phyloP scores from a whole-genome alignment of 176 grass and related monocot genomes.

The Zea luxurians region DNA sequence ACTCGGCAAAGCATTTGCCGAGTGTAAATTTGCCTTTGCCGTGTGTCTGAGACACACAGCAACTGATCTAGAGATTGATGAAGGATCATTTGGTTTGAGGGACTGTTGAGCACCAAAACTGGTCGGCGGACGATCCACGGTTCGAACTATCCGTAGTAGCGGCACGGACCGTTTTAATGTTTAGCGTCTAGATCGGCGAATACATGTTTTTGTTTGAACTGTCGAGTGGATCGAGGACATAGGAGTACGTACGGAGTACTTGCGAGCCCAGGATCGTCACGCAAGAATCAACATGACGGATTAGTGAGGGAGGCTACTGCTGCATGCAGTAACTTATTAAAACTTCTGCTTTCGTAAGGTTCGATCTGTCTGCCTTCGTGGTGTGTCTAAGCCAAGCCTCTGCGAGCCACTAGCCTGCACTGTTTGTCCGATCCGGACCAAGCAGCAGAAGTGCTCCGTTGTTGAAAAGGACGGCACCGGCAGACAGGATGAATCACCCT shows the following conservation, averaged over 20 bases:
- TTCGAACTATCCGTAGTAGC: no score
- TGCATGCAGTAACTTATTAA: no score
- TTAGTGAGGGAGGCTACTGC: background rate
- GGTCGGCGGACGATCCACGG: no score
- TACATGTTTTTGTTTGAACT: background rate
- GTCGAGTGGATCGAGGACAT: background rate
- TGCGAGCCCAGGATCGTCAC: background rate
- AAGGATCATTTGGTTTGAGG: no score
- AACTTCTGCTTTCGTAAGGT: background rate
- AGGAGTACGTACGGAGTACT: background rate
- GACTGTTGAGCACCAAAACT: no score
- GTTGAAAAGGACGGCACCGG: slow-evolving; percentile 12
- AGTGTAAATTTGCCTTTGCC: no score
- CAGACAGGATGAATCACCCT: slow-evolving; percentile 20
- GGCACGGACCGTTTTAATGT: no score
- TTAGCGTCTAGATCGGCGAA: no score
- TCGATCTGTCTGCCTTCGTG: background rate
- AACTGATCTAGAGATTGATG: no score
- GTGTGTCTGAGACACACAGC: no score
- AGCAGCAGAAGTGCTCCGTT: background rate
- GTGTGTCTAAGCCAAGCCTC: background rate
- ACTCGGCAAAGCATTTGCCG: no score
- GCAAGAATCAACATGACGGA: background rate
- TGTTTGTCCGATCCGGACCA: background rate
- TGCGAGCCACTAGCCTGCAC: background rate